These are phyloP conservation scores for Cercospora sp. DNA, from an alignment of 2,329 filamentous ascomycete species.

Conservation along the genomic window DNA sequence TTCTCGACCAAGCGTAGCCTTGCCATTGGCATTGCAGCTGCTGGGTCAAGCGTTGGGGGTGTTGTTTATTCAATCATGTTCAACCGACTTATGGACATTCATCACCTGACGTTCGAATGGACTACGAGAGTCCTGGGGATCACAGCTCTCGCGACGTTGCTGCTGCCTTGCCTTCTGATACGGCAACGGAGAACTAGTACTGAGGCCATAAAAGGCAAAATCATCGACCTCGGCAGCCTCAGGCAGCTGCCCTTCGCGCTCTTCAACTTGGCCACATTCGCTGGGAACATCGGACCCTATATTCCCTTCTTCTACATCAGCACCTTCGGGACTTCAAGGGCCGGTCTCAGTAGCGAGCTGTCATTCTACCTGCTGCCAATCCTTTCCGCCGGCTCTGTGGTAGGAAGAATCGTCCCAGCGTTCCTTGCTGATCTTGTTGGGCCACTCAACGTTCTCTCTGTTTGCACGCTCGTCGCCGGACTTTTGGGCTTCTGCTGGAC, in stretches of 20 bases:
- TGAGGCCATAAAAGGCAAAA: not conserved
- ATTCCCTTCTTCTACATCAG: slow-evolving; percentile 59
- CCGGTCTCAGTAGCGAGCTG: slow-evolving; percentile 40
- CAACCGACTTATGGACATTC: slow-evolving; percentile 57
- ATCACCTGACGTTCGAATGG: slow-evolving; percentile 22
- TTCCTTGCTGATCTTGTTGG: slow-evolving; percentile 48
- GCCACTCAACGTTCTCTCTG: slow-evolving; percentile 47
- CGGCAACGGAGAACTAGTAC: not conserved
- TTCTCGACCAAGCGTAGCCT: slow-evolving; percentile 57
- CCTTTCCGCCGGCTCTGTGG: slow-evolving; percentile 58
- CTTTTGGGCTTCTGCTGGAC: slow-evolving; percentile 41
- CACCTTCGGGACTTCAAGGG: slow-evolving; percentile 48
- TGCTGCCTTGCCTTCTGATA: slow-evolving; percentile 39
- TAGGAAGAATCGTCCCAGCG: slow-evolving; percentile 51
- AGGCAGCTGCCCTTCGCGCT: slow-evolving; percentile 44
- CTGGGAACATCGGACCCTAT: slow-evolving; percentile 41
- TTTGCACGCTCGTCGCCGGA: slow-evolving; percentile 38
- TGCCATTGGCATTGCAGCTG: slow-evolving; percentile 59
- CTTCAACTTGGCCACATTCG: slow-evolving; percentile 43
- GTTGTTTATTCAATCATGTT: slow-evolving; percentile 54
- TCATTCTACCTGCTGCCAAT: slow-evolving; percentile 68
- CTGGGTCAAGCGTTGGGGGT: slow-evolving; percentile 57
- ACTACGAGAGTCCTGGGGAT: slow-evolving; percentile 50
- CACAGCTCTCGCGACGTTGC: slow-evolving; percentile 40
- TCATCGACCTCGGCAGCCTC: slow-evolving; percentile 23